Base-by-base conservation (phyloP, 805 yeast genomes). In the Teunomyces stri region DNA sequence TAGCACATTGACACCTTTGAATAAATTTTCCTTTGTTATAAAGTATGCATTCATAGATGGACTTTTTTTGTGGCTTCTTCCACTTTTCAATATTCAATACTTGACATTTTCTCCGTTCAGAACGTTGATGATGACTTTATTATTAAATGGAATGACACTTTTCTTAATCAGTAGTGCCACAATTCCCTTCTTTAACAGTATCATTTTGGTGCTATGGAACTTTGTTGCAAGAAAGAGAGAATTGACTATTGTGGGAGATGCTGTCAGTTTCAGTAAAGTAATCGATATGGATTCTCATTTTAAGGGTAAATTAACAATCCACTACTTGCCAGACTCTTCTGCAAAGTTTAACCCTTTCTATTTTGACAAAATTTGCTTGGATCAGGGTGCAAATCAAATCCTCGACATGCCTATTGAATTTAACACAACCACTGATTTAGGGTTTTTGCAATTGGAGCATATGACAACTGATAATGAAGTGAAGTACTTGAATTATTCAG, bases 321-420 rank as follows among this genome's bases (percentile, higher is more conserved):
- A 91, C 59, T 87, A 87, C 51, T 70, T 94, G 30, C 98, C 99
- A 0, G 97, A 92, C 65, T 86, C 95, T 38, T 85, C 95, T 0
- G 96, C 95, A 4, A 73, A 76, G 57, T 68, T 94, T 56, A 89
- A 91, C 53, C 97, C 97, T 2, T 79, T 81, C 55, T 79, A 75
- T 43, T 81, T 79, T 44, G 61, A 60, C 25, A 73, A 80, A 4
- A 78, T 77, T 50, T 94, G 99, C 68, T 54, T 86, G 38, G 78
- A 79, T 13, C 53, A 60, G 11, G 46, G 48, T 6, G 59, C 50
- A 58, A 62, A 43, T 59, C 57, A 62, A 30, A 57, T 62, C 11
- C 51, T 77, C 25, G 57, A 58, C 29, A 70, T 90, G 50, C 97
- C 98, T 5, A 72, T 94, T 11, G 81, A 84, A 53, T 78, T 89